Conservation (phyloP, 257 asterid species). For the Solanum chmielewskii region DNA sequence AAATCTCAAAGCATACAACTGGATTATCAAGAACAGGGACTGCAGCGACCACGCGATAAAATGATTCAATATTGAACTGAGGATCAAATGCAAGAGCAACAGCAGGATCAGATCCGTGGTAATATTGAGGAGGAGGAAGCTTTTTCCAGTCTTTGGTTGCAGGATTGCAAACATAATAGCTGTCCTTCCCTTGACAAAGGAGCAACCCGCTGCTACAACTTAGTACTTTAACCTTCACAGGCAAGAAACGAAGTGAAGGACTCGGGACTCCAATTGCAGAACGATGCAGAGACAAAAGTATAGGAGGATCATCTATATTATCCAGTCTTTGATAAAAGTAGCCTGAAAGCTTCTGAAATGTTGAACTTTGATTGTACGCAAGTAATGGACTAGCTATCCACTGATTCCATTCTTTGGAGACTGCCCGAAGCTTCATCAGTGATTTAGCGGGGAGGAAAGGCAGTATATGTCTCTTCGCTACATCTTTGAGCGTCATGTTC, state of each 20-base stretch:
- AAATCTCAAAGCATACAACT: slow-evolving; percentile 20
- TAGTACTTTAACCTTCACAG: not conserved
- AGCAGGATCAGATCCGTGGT: slow-evolving; percentile 17
- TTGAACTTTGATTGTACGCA: slow-evolving; percentile 25
- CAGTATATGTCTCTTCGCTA: slow-evolving; percentile 15
- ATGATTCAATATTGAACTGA: slow-evolving; percentile 9
- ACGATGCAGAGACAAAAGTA: slow-evolving; percentile 8
- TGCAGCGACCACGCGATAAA: slow-evolving; percentile 23
- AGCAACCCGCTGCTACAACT: slow-evolving; percentile 33
- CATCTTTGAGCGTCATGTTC: slow-evolving; percentile 11
- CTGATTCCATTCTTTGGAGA: slow-evolving; percentile 36
- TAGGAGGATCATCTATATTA: not conserved
- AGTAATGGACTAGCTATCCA: slow-evolving; percentile 30
- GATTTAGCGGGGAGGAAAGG: slow-evolving; percentile 49
- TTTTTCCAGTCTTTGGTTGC: slow-evolving; percentile 14
- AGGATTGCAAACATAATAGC: slow-evolving; percentile 38
- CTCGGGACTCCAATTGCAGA: slow-evolving; percentile 26
- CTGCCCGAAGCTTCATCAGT: slow-evolving; percentile 17
- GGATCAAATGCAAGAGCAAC: slow-evolving; percentile 34
- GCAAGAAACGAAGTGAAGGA: slow-evolving; percentile 14
- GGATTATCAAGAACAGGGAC: slow-evolving; percentile 3
- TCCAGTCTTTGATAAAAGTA: slow-evolving; percentile 9
- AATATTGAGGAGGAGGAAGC: slow-evolving; percentile 19
- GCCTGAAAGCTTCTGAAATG: slow-evolving; percentile 28
- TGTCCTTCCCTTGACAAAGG: slow-evolving; percentile 11